These are phyloP conservation scores for Coemansia sp. DNA, from an alignment of 192 early-diverging fungal species.

Conservation along the genomic window DNA sequence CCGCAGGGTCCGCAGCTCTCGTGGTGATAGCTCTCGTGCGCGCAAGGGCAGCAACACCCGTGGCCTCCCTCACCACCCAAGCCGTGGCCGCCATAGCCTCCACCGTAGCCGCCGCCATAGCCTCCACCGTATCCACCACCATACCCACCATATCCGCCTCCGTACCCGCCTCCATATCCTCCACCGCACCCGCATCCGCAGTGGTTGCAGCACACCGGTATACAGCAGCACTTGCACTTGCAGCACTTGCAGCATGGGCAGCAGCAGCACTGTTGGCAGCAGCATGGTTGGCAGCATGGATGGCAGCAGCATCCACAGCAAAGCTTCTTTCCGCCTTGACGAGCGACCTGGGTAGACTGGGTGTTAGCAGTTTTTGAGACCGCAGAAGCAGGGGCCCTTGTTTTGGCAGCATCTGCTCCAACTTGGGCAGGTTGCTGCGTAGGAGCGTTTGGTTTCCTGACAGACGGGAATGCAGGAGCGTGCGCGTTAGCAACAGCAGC, in stretches of 20 bases:
- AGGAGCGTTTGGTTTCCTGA: not conserved
- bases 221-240: conserved; percentile 52
- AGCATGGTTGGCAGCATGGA: conserved; percentile 36
- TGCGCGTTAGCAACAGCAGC: not conserved
- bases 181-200: conserved; percentile 17
- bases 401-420: not conserved
- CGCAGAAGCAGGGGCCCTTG: not conserved
- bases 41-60: conserved; percentile 29
- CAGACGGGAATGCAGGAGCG: not conserved
- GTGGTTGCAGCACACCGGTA: conserved; percentile 42
- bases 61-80: conserved; percentile 10
- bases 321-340: conserved; percentile 33
- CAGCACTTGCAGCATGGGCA: conserved; percentile 39
- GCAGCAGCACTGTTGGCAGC: conserved; percentile 44
- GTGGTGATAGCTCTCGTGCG: conserved; percentile 32
- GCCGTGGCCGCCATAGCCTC: conserved; percentile 18
- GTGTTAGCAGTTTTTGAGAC: not conserved
- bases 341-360: conserved; percentile 5
- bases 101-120: conserved; percentile 22
- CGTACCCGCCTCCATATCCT: conserved; percentile 23
- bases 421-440: not conserved
- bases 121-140: conserved; percentile 21
- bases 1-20: conserved; percentile 24
- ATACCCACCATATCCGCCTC: conserved; percentile 18
- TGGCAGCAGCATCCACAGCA: conserved; percentile 53